Conservation (phyloP, 1,139 yeast species). For the Fermentozyma sake region DNA sequence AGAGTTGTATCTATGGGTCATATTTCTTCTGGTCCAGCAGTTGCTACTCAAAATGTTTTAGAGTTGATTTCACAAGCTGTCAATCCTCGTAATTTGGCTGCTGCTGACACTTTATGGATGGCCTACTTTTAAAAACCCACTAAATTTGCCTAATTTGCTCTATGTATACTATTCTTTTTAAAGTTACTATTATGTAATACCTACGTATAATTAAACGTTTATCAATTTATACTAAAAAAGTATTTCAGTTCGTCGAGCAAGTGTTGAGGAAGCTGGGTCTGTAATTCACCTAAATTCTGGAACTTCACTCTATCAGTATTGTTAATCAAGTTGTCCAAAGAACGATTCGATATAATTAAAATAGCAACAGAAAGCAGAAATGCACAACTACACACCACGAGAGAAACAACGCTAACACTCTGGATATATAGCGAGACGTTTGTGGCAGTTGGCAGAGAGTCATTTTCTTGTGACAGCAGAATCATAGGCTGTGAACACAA, state of each 20-base stretch:
- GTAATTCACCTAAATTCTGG: too few species aligned
- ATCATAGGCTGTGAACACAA: constrained; percentile 21
- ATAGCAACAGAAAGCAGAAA: constrained; percentile 7
- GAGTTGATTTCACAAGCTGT: constrained; percentile 95
- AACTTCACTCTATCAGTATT: constrained; percentile 19
- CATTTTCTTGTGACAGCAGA: constrained; percentile 23
- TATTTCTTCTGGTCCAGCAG: constrained; percentile 64
- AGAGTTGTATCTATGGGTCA: constrained; percentile 70
- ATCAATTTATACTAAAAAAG: too few species aligned
- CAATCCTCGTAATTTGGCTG: constrained; percentile 89
- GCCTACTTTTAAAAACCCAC: constrained; percentile 87
- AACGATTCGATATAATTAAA: constrained; percentile 8
- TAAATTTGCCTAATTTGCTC: too few species aligned
- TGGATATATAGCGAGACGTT: constrained; percentile 26
- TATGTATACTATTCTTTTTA: too few species aligned
- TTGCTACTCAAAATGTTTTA: constrained; percentile 89
- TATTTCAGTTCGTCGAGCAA: too few species aligned
- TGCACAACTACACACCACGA: constrained; percentile 9
- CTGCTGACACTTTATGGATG: constrained; percentile 94
- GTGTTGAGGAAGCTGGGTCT: neutral
- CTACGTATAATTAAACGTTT: too few species aligned
- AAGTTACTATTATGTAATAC: too few species aligned
- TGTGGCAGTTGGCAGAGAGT: constrained; percentile 8
- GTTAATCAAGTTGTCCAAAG: constrained; percentile 15
- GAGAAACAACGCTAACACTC: constrained; percentile 8